Evolutionary conservation across 1,284 basidiomycete species (phyloP), one percentile per base, ranked within the genome.

Genomic region (Leccinum proximum): DNA sequence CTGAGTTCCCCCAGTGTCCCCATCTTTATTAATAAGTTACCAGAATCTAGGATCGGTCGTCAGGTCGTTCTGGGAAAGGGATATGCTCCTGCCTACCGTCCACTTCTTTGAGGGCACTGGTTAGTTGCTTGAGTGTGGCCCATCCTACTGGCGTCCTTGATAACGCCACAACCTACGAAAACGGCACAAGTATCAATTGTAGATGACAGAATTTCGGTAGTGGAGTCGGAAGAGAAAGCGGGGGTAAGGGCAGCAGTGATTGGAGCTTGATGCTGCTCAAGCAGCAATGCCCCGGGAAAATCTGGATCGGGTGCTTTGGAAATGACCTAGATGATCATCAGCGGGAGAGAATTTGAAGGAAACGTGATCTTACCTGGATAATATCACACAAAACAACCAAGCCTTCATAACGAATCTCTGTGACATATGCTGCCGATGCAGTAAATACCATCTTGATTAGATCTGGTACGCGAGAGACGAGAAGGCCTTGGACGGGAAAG

Each of bases 251-350:
- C 97, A 2, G 97, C 95, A 1, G 97, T 97, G 66, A 99, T 97
- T 0, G 97, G 97, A 0, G 97, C 97, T 79, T 99, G 97, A 76
- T 98, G 93, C 76, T 99, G 97, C 74, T 99, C 97, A n/a, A 99
- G 83, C 2, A 99, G 80, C 4, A 96, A 81, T 0, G 94, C 87
- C 67, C 94, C 93, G 57, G 94, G 91, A 72, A 96, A 98, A 66
- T 96, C 96, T 1, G 96, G 93, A 78, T 99, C 97, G 1, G 93
- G 93, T 3, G 94, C 87, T 30, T 82, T 79, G 4, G 93, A 87
- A 77, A 98, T 99, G 62, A 89, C 86, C 92, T 96, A 62, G 6
- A 60, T 50, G 63, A 22, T 45, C 33, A 54, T 77, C 37, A 64
- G 67, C 53, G 42, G 45, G 54, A 38, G 58, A 58, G 33, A 48